phyloP scores from a whole-genome alignment of 2,329 filamentous ascomycete genomes.

The Phialophora chinensis region DNA sequence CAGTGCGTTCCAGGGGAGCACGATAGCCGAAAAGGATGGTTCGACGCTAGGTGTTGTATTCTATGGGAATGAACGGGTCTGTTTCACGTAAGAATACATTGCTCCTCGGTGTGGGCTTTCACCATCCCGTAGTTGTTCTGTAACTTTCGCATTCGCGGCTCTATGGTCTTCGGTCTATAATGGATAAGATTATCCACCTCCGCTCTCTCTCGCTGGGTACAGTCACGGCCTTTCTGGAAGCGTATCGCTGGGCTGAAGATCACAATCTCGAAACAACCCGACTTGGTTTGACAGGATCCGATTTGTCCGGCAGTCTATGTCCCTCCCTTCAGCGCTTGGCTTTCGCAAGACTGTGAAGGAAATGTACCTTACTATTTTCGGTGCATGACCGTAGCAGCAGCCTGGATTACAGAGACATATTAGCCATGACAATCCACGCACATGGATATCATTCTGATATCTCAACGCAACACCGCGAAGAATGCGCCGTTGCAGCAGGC shows the following conservation, averaged over 20 bases:
- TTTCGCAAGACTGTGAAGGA: not conserved
- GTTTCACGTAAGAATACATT: no score
- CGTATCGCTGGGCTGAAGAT: not conserved
- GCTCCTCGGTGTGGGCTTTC: no score
- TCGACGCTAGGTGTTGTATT: no score
- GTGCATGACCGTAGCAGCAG: slow-evolving; percentile 36
- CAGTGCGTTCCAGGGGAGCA: no score
- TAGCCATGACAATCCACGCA: not conserved
- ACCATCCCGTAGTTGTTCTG: not conserved
- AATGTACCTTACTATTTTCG: slow-evolving; percentile 29
- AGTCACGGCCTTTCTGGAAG: not conserved
- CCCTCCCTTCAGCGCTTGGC: not conserved
- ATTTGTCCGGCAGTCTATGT: not conserved
- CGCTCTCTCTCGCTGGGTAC: not conserved
- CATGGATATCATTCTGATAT: not conserved
- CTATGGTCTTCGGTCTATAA: not conserved
- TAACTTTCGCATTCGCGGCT: not conserved
- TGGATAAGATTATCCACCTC: not conserved
- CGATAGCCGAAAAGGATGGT: no score
- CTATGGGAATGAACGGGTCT: no score
- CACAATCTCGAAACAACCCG: not conserved
- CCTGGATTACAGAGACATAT: slow-evolving; percentile 38
- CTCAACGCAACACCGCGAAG: not conserved
- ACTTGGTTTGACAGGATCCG: not conserved
- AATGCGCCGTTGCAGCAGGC: not conserved